Percentiles rank a stretch among this genome's conserved stretches.
phyloP scores from a whole-genome alignment of 305 asterid species.

The Fraxinus ornus region DNA sequence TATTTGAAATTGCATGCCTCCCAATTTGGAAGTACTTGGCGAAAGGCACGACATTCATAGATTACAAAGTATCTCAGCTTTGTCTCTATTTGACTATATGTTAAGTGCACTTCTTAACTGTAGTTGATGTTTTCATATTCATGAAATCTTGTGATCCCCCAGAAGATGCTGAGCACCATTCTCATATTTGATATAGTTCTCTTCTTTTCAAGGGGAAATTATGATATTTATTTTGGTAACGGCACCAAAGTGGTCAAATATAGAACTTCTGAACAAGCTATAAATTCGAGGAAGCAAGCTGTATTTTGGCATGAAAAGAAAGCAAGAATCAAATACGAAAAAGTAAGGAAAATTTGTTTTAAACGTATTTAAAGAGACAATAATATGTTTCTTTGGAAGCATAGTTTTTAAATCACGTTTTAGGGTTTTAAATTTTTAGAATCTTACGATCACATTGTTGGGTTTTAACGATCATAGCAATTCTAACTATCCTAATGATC shows the following conservation, averaged over 20 bases:
- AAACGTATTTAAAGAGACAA: background rate
- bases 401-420: background rate
- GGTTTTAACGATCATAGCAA: background rate
- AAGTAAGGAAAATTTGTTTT: background rate
- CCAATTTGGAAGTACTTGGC: conserved; percentile 70
- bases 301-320: background rate
- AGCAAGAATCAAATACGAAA: background rate
- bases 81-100: conserved; percentile 14
- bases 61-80: conserved; percentile 77
- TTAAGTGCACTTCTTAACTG: conserved; percentile 15
- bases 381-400: background rate
- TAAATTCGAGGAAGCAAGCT: background rate
- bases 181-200: background rate
- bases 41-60: conserved; percentile 75
- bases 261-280: no score
- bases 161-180: background rate
- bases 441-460: background rate
- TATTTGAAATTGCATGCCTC: conserved; percentile 76
- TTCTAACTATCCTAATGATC: background rate
- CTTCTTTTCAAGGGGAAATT: background rate
- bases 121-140: conserved; percentile 15
- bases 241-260: no score
- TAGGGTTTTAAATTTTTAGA: background rate
- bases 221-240: background rate
- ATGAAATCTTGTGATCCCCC: background rate